Conservation (phyloP, 495 filamentous ascomycete genomes). For the Parathielavia appendiculata region DNA sequence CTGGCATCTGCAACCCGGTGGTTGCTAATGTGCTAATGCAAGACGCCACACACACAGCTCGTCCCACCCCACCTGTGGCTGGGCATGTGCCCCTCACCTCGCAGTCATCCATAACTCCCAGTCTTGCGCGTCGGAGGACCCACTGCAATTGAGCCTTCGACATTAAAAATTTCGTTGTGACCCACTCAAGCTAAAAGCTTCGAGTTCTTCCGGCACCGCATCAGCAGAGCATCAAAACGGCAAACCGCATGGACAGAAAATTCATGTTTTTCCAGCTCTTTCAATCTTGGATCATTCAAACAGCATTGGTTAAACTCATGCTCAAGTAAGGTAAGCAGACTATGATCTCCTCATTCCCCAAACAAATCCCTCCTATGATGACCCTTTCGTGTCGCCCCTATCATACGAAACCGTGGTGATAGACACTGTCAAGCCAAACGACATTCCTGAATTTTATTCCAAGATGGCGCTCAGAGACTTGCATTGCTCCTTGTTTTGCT, state of each 20-base stretch:
- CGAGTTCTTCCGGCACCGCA: conserved; percentile 18
- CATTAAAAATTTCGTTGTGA: not conserved
- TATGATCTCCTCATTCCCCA: conserved; percentile 5
- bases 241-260: conserved; percentile 3
- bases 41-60: not conserved
- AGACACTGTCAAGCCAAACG: conserved; percentile 90
- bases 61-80: conserved; percentile 11
- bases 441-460: conserved; percentile 58
- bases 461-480: conserved; percentile 9
- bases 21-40: conserved; percentile 3
- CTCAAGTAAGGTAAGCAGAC: conserved; percentile 30
- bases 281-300: not conserved
- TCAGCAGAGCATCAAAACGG: conserved; percentile 11
- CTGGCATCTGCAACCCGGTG: conserved; percentile 1
- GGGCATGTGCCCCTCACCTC: not conserved
- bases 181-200: not conserved
- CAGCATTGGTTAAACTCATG: not conserved
- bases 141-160: not conserved
- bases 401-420: conserved; percentile 79
- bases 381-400: conserved; percentile 84
- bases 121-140: not conserved
- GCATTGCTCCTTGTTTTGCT: not conserved
- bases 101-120: conserved; percentile 2
- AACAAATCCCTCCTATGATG: conserved; percentile 66
- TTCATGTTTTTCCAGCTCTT: not conserved